These are phyloP conservation scores for Cystofilobasidium macerans DNA, from an alignment of 768 basidiomycete species.

Conservation along the genomic window DNA sequence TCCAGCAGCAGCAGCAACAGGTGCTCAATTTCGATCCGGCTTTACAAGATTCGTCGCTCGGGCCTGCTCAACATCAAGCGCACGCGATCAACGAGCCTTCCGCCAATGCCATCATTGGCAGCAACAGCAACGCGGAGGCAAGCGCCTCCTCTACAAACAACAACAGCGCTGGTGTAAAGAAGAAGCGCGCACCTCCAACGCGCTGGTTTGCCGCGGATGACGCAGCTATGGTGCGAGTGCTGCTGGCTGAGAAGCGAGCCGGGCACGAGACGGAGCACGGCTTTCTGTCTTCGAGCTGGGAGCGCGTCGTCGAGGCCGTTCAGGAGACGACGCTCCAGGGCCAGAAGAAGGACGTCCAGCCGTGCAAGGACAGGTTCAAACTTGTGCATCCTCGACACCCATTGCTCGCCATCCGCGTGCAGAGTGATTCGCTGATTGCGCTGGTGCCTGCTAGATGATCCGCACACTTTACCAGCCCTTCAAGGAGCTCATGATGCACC, in stretches of 20 bases:
- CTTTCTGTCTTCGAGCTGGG: slow-evolving; percentile 4
- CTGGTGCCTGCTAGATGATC: not conserved
- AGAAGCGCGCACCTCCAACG: not conserved
- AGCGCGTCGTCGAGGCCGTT: not conserved
- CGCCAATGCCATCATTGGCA: too few relatives aligned
- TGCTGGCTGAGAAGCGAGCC: not conserved
- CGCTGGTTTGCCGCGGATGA: slow-evolving; percentile 5
- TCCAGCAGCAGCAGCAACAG: too few relatives aligned
- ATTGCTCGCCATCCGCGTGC: not conserved
- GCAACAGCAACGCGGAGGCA: too few relatives aligned
- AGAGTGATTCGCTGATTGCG: not conserved
- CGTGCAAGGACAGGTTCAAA: slow-evolving; percentile 6
- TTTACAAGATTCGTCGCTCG: too few relatives aligned
- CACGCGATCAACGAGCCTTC: too few relatives aligned
- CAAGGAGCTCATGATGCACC: slow-evolving; percentile 1
- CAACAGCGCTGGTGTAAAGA: not conserved
- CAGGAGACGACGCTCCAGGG: slow-evolving; percentile 5
- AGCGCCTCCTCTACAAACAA: not conserved
- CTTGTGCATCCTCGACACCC: not conserved
- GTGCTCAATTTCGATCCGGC: too few relatives aligned
- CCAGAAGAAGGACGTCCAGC: not conserved
- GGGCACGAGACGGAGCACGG: slow-evolving; percentile 9
- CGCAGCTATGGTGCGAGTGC: slow-evolving; percentile 1
- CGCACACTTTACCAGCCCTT: slow-evolving; percentile 5
- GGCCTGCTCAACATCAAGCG: too few relatives aligned